These are phyloP conservation scores for Collybia sordida DNA, from an alignment of 768 basidiomycete genomes.

Conservation along the genomic window DNA sequence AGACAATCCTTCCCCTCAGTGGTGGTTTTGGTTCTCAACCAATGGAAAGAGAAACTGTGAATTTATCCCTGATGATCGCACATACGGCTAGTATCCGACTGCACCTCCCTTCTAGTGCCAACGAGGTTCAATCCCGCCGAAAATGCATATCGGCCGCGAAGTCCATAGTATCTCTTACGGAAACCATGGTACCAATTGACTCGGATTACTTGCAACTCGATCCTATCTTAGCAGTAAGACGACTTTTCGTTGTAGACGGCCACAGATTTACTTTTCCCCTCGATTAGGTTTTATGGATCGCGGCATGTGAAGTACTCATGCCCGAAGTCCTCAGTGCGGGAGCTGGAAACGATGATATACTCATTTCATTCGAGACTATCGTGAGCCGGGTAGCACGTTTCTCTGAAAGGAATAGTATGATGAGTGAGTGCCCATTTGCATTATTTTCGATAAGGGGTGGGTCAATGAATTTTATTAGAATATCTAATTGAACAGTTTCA, in stretches of 20 bases:
- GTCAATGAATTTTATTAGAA: too few species aligned
- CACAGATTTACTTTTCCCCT: slow-evolving; percentile 5
- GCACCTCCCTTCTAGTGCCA: slow-evolving; percentile 44
- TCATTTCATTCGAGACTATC: too few species aligned
- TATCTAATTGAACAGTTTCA: too few species aligned
- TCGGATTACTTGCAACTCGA: slow-evolving; percentile 33
- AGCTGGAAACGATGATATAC: too few species aligned
- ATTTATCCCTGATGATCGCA: slow-evolving; percentile 49
- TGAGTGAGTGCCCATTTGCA: too few species aligned
- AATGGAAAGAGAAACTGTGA: slow-evolving; percentile 31
- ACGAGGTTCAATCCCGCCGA: slow-evolving; percentile 38
- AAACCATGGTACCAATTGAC: slow-evolving; percentile 33
- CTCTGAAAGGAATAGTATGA: too few species aligned
- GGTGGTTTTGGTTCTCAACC: slow-evolving; percentile 28
- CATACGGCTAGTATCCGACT: slow-evolving; percentile 53
- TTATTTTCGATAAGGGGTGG: too few species aligned
- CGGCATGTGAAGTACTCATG: slow-evolving; percentile 45
- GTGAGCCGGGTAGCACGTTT: too few species aligned
- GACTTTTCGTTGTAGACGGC: too few species aligned
- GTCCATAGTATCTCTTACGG: slow-evolving; percentile 38
- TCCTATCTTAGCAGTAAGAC: slow-evolving; percentile 53
- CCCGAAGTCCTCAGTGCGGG: slow-evolving; percentile 31
- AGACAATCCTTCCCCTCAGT: slow-evolving; percentile 29
- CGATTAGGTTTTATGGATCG: slow-evolving; percentile 44
- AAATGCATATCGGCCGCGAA: slow-evolving; percentile 43